These are phyloP conservation scores for Sophora flavescens DNA, from an alignment of 306 rosid species.

Conservation along the genomic window DNA sequence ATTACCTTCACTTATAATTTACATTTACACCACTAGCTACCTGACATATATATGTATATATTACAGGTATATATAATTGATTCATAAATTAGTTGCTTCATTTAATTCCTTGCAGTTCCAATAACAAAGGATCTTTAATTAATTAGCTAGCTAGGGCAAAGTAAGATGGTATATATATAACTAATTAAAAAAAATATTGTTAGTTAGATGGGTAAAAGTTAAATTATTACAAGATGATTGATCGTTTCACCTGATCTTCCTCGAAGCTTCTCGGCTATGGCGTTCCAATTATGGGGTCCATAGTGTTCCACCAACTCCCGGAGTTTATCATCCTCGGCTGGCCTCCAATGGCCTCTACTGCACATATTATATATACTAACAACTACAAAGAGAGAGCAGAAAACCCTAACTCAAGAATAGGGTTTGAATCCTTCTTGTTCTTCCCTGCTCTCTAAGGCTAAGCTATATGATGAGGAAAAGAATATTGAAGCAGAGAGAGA, in stretches of 20 bases:
- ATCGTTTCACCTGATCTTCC: conserved; percentile 86
- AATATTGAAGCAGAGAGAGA: not conserved
- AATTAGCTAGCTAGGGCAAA: not conserved
- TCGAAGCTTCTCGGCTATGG: conserved; percentile 91
- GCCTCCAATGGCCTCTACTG: conserved; percentile 98
- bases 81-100: not conserved
- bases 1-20: not conserved
- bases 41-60: not conserved
- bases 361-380: conserved; percentile 65
- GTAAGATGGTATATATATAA: not conserved
- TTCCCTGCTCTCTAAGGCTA: not conserved
- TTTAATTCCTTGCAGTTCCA: not conserved
- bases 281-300: conserved; percentile 99
- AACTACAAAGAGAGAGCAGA: not conserved
- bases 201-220: not conserved
- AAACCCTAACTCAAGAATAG: conserved; percentile 55
- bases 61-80: too few species aligned
- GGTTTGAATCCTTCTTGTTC: not conserved
- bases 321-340: conserved; percentile 92
- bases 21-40: not conserved
- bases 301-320: conserved; percentile 83
- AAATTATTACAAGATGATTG: not conserved
- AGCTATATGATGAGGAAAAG: not conserved
- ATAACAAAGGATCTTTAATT: not conserved
- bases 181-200: not conserved